phyloP scores from a whole-genome alignment of 352 stramenopile genomes.

The Phytophthora melonis region DNA sequence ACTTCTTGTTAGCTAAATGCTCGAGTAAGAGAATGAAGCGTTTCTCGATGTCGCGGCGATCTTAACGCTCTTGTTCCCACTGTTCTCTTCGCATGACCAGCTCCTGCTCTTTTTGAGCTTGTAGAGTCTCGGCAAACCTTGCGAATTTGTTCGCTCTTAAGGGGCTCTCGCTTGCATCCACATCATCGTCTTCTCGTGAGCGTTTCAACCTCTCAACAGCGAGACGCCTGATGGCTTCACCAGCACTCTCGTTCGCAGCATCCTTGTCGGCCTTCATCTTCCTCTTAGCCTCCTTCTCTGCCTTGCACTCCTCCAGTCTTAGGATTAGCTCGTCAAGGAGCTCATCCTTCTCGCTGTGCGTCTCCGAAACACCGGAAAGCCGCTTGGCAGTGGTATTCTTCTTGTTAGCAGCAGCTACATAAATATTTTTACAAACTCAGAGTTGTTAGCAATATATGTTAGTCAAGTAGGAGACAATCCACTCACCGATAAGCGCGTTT shows the following conservation, averaged over 20 bases:
- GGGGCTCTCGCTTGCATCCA: too few relatives aligned
- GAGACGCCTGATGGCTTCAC: too few relatives aligned
- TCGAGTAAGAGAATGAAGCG: background rate
- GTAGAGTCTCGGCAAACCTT: too few relatives aligned
- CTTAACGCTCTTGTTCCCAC: background rate
- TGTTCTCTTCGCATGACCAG: background rate
- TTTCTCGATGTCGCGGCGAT: background rate
- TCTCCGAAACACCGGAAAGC: constrained; percentile 3
- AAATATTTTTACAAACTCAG: background rate
- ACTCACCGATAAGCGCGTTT: background rate
- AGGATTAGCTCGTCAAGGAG: constrained; percentile 8
- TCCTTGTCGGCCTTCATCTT: too few relatives aligned
- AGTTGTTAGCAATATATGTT: background rate
- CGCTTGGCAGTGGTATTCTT: constrained; percentile 6
- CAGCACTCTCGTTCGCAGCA: too few relatives aligned
- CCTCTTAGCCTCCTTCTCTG: too few relatives aligned
- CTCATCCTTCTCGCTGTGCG: constrained; percentile 8
- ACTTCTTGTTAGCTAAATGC: background rate
- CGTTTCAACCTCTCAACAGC: too few relatives aligned
- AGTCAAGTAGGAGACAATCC: background rate
- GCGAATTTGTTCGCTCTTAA: too few relatives aligned
- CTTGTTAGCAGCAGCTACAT: constrained; percentile 7
- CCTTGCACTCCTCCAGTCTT: too few relatives aligned
- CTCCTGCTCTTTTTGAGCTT: background rate
- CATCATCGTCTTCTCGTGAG: too few relatives aligned